phyloP scores from a whole-genome alignment of 139 green algal species.

The Micractinium sp. region DNA sequence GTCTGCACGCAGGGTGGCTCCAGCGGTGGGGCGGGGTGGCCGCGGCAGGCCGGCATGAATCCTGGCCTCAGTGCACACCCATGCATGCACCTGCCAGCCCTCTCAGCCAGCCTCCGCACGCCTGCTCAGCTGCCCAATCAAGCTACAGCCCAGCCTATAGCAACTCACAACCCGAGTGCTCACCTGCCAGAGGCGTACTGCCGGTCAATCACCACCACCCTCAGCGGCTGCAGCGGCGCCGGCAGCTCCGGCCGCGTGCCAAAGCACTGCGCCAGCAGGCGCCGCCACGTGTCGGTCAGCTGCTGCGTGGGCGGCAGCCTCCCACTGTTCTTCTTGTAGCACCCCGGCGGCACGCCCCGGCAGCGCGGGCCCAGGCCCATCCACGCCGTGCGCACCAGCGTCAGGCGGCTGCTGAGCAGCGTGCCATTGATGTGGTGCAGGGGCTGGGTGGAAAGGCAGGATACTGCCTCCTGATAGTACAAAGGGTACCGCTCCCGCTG shows the following conservation, averaged over 20 bases:
- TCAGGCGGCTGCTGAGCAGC: background rate
- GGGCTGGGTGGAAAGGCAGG: background rate
- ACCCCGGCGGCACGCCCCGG: background rate
- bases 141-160: too few relatives aligned
- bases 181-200: background rate
- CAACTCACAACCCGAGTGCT: too few relatives aligned
- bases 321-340: background rate
- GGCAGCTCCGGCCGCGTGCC: background rate
- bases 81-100: too few relatives aligned
- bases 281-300: background rate
- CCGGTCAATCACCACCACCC: background rate
- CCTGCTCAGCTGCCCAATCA: too few relatives aligned
- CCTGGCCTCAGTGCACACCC: too few relatives aligned
- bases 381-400: background rate
- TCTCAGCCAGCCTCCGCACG: too few relatives aligned
- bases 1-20: too few relatives aligned
- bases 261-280: background rate
- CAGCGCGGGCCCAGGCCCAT: background rate
- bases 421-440: conserved; percentile 10
- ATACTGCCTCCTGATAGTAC: background rate
- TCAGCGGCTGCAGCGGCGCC: background rate
- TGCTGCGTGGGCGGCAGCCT: conserved; percentile 1
- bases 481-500: background rate
- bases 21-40: too few relatives aligned
- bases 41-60: too few relatives aligned